These are phyloP conservation scores for Meripilus lineatus DNA, from an alignment of 1,284 basidiomycete genomes.

Conservation along the genomic window DNA sequence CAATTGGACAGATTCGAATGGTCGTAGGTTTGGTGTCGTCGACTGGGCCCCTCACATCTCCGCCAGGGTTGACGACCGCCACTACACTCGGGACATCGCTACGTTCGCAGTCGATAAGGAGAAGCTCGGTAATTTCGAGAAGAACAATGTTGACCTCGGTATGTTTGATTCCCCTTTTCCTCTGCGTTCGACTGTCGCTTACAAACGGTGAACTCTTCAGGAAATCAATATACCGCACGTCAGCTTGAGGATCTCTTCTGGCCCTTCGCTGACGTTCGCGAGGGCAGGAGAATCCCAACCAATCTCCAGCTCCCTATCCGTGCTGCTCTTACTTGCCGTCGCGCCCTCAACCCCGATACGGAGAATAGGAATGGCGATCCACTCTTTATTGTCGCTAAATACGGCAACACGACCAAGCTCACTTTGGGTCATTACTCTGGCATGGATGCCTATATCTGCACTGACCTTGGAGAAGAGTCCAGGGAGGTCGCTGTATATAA, in stretches of 20 bases:
- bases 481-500: slow-evolving; percentile 18
- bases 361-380: slow-evolving; percentile 17
- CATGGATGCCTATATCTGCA: slow-evolving; percentile 18
- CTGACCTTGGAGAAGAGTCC: slow-evolving; percentile 12
- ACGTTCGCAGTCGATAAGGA: slow-evolving; percentile 18
- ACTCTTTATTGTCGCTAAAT: slow-evolving; percentile 24
- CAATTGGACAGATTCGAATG: slow-evolving; percentile 19
- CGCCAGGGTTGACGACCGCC: slow-evolving; percentile 19
- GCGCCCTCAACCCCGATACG: slow-evolving; percentile 14
- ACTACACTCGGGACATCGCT: slow-evolving; percentile 23
- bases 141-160: slow-evolving; percentile 25
- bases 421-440: slow-evolving; percentile 22
- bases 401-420: slow-evolving; percentile 23
- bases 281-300: slow-evolving; percentile 19
- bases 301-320: slow-evolving; percentile 22
- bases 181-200: slow-evolving; percentile 13
- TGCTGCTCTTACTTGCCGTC: slow-evolving; percentile 15
- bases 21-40: slow-evolving; percentile 22
- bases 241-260: slow-evolving; percentile 25
- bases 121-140: slow-evolving; percentile 17
- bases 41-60: slow-evolving; percentile 28
- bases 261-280: slow-evolving; percentile 18
- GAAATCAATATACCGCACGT: slow-evolving; percentile 17
- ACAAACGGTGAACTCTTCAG: slow-evolving; percentile 20
- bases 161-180: slow-evolving; percentile 14